Evolutionary conservation across 1,139 yeast genomes (phyloP).

Genomic region (Blastobotrys ciferrii): DNA sequence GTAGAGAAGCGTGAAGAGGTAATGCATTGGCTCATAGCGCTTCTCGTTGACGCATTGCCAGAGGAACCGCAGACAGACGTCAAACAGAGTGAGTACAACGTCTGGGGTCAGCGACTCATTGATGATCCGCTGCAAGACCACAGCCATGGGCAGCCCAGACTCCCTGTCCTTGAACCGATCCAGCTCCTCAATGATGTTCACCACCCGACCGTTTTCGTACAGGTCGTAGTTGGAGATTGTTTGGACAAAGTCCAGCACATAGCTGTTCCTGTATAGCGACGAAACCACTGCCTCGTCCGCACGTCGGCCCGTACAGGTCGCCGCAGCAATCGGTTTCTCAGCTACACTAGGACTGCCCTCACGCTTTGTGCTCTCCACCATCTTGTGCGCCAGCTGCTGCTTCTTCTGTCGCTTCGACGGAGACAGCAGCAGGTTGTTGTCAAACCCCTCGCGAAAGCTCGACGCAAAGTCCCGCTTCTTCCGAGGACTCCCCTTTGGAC

Average conservation of each 20-base stretch:
- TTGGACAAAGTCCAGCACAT: conserved; percentile 57
- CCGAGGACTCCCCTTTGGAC: conserved; percentile 17
- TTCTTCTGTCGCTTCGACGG: conserved; percentile 17
- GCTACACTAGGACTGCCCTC: not conserved
- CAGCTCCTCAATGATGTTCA: conserved; percentile 1
- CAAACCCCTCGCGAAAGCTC: conserved; percentile 31
- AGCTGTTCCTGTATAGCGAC: conserved; percentile 28
- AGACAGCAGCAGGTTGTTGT: conserved; percentile 14
- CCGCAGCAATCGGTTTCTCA: too few species aligned
- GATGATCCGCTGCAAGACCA: not conserved
- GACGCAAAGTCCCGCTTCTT: conserved; percentile 26
- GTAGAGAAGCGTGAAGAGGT: not conserved
- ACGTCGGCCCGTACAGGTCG: too few species aligned
- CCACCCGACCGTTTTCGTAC: conserved; percentile 12
- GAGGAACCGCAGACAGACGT: not conserved
- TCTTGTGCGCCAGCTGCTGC: conserved; percentile 13
- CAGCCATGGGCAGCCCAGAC: not conserved
- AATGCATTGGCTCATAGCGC: not conserved
- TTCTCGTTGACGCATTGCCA: conserved; percentile 4
- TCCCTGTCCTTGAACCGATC: not conserved
- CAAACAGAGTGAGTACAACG: not conserved
- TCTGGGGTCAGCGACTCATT: conserved; percentile 1
- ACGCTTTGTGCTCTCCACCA: not conserved
- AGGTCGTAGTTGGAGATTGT: conserved; percentile 32
- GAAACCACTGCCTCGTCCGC: not conserved